Evolutionary conservation across 2,329 filamentous ascomycete genomes (phyloP).

Genomic region (Colletotrichum nymphaeae): DNA sequence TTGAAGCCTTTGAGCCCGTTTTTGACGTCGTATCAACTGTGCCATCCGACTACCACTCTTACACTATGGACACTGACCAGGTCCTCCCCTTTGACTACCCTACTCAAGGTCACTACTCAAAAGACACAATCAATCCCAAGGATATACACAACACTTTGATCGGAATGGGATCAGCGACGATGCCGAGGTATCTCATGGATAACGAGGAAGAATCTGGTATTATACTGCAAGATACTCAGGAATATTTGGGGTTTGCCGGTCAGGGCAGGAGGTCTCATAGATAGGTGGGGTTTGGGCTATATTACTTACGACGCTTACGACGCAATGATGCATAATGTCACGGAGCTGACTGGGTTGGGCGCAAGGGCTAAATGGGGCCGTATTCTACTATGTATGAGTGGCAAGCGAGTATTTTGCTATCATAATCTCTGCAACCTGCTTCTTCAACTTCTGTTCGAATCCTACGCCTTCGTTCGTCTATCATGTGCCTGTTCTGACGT

Average conservation of each 20-base stretch:
- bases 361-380: not conserved
- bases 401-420: not conserved
- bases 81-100: constrained; percentile 18
- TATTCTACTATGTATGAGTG: not conserved
- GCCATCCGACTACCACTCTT: constrained; percentile 31
- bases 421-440: not conserved
- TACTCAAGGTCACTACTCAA: constrained; percentile 22
- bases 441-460: not conserved
- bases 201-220: constrained; percentile 26
- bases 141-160: constrained; percentile 31
- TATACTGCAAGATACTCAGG: constrained; percentile 30
- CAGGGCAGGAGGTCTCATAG: constrained; percentile 14
- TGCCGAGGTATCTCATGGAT: constrained; percentile 28
- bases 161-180: constrained; percentile 21
- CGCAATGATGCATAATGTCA: not conserved
- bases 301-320: not conserved
- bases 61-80: constrained; percentile 32
- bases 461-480: not conserved
- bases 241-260: constrained; percentile 22
- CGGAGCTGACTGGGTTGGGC: not conserved
- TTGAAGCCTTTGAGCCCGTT: constrained; percentile 29
- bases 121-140: constrained; percentile 32
- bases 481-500: not conserved
- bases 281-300: not conserved
- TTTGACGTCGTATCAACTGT: constrained; percentile 32